Evolutionary conservation across 768 basidiomycete species (phyloP).

Genomic region (Xerocomus potaroensis): DNA sequence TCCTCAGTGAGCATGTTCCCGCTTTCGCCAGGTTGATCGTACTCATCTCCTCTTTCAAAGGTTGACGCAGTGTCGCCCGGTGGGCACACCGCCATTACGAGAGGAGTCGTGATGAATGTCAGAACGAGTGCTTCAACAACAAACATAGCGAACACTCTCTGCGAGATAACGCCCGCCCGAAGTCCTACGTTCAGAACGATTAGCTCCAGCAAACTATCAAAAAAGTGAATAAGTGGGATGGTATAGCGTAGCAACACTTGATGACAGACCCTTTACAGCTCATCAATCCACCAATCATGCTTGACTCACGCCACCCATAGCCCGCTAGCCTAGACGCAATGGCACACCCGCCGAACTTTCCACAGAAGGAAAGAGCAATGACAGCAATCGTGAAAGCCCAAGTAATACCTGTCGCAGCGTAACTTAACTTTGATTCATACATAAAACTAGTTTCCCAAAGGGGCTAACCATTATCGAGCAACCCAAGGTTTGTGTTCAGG

Average conservation of each 20-base stretch:
- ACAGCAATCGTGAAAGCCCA: slow-evolving; percentile 90
- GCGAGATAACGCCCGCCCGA: slow-evolving; percentile 68
- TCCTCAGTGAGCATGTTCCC: slow-evolving; percentile 8
- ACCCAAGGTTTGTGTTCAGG: slow-evolving; percentile 79
- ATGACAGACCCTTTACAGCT: slow-evolving; percentile 79
- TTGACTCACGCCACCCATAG: slow-evolving; percentile 76
- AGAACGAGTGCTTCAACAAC: slow-evolving; percentile 78
- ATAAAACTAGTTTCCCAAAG: background rate
- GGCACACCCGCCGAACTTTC: slow-evolving; percentile 87
- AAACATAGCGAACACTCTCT: slow-evolving; percentile 88
- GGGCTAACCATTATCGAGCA: slow-evolving; percentile 65
- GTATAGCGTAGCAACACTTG: background rate
- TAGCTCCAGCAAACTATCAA: slow-evolving; percentile 74
- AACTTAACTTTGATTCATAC: background rate
- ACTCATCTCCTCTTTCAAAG: slow-evolving; percentile 32
- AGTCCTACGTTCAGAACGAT: slow-evolving; percentile 96
- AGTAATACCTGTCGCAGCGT: slow-evolving; percentile 49
- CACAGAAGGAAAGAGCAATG: slow-evolving; percentile 67
- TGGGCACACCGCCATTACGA: too few species aligned
- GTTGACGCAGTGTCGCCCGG: too few species aligned
- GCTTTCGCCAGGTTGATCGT: slow-evolving; percentile 8
- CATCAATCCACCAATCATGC: slow-evolving; percentile 89
- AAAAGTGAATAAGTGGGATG: slow-evolving; percentile 1
- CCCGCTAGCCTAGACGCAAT: slow-evolving; percentile 62
- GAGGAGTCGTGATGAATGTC: slow-evolving; percentile 83